These are phyloP conservation scores for Camelina hispida DNA, from an alignment of 345 rosid genomes.

Conservation along the genomic window DNA sequence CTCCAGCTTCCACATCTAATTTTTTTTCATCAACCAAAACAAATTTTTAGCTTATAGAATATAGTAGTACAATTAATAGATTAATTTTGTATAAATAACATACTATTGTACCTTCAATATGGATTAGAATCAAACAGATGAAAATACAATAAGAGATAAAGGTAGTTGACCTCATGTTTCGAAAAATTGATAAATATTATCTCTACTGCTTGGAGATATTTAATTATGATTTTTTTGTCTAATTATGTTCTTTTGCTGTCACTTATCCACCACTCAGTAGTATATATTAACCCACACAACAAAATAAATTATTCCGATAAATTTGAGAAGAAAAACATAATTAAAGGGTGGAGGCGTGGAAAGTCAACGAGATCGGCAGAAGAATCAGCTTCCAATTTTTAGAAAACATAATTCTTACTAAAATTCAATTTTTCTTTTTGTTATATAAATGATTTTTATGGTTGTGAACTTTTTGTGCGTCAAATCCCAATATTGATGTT, in stretches of 20 bases:
- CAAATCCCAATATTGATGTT: not conserved
- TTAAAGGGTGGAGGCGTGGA: not conserved
- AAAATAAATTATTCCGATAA: not conserved
- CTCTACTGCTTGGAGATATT: not conserved
- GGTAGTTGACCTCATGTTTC: slow-evolving; percentile 13
- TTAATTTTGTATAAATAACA: too few species aligned
- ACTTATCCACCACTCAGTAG: not conserved
- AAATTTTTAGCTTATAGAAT: not conserved
- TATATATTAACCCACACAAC: slow-evolving; percentile 1
- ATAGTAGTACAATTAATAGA: not conserved
- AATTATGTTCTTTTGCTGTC: not conserved
- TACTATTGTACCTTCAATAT: slow-evolving; percentile 12
- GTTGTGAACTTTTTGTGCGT: not conserved
- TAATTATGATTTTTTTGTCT: not conserved
- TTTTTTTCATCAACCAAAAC: not conserved
- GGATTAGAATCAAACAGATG: slow-evolving; percentile 16
- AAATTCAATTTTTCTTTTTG: not conserved
- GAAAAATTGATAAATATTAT: not conserved
- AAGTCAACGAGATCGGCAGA: slow-evolving; percentile 17
- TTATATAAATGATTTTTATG: not conserved
- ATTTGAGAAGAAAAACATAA: not conserved
- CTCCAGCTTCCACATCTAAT: slow-evolving; percentile 14
- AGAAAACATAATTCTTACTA: not conserved
- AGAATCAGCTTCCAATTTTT: not conserved
- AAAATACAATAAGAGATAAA: slow-evolving; percentile 21